These are phyloP conservation scores for Mercurialis annua DNA, from an alignment of 345 rosid species.

Conservation along the genomic window DNA sequence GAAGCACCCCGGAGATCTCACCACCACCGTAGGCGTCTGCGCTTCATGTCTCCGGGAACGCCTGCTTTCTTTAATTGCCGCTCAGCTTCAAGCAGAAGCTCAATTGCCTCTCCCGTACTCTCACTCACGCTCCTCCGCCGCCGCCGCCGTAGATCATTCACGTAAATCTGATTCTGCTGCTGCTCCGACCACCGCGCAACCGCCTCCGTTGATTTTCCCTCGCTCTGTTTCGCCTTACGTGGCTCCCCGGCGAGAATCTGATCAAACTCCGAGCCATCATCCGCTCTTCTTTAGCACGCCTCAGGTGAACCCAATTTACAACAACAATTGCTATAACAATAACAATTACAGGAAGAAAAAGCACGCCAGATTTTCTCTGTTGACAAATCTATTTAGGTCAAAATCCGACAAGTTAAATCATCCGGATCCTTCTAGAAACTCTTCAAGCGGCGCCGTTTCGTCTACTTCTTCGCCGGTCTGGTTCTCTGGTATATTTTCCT, in stretches of 20 bases:
- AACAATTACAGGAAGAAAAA: constrained; percentile 32
- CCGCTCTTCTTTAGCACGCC: constrained; percentile 66
- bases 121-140: neutral
- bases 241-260: constrained; percentile 53
- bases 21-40: constrained; percentile 77
- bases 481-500: constrained; percentile 46
- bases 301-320: constrained; percentile 47
- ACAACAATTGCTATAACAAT: constrained; percentile 18
- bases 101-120: constrained; percentile 4
- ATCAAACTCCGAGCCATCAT: constrained; percentile 26
- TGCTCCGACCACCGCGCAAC: constrained; percentile 16
- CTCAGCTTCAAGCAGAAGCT: constrained; percentile 39
- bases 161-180: too few relatives aligned
- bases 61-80: constrained; percentile 46
- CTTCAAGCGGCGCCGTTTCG: constrained; percentile 32
- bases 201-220: constrained; percentile 60
- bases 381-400: constrained; percentile 54
- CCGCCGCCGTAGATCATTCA: too few relatives aligned
- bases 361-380: constrained; percentile 37
- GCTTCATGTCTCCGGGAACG: constrained; percentile 91
- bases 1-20: constrained; percentile 58
- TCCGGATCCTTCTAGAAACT: constrained; percentile 28
- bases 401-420: constrained; percentile 59
- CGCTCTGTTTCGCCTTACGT: constrained; percentile 81
- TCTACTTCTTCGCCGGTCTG: constrained; percentile 48